Evolutionary conservation across 2,329 filamentous ascomycete species (phyloP), one percentile per base, ranked within the genome.

Genomic region (Aspergillus tanneri): DNA sequence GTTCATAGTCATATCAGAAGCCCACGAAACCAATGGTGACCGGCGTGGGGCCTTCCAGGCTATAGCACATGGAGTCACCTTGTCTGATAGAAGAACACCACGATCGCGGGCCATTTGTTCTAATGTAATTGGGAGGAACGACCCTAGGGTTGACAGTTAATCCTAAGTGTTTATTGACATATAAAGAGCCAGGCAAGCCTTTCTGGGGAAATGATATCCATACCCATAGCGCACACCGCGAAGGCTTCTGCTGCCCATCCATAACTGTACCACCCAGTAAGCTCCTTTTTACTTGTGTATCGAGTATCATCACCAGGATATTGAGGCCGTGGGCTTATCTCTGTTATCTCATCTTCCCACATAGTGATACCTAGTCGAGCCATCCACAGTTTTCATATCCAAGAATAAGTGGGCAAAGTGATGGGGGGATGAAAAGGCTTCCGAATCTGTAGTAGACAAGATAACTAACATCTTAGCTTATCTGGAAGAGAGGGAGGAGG

Each of bases 241-340:
- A 96, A 97, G 45, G 95, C 92, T 74, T 99, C 93, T 16, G 92
- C 90, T 19, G 93, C 93, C 78, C 95, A 97, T 34, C 88, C 88
- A 75, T 97, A 97, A 67, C 87, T 86, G 72, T 97, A 99, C 88
- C 95, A 99, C 60, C 92, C 93, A 30, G 84, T 77, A 51, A 97
- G 80, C 79, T 99, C 93, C 70, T 87, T 92, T 59, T 74, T 75
- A 68, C 88, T 96, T 8, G 93, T 97, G 46, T 87, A 82, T n/a
- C 92, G 81, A 19, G 84, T 88, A 70, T 99, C 93, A 68, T 97
- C 90, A 53, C 88, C 90, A 2, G 79, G 77, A 68, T 95, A 96
- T 48, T 82, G 78, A 46, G 81, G 74, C 16, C 58, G 56, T 48
- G 50, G 57, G 57, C 54, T 58, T 56, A 47, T 42, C 30, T 55